These are phyloP conservation scores for Aspergillus bridgeri DNA, from an alignment of 495 filamentous ascomycete species.

Conservation along the genomic window DNA sequence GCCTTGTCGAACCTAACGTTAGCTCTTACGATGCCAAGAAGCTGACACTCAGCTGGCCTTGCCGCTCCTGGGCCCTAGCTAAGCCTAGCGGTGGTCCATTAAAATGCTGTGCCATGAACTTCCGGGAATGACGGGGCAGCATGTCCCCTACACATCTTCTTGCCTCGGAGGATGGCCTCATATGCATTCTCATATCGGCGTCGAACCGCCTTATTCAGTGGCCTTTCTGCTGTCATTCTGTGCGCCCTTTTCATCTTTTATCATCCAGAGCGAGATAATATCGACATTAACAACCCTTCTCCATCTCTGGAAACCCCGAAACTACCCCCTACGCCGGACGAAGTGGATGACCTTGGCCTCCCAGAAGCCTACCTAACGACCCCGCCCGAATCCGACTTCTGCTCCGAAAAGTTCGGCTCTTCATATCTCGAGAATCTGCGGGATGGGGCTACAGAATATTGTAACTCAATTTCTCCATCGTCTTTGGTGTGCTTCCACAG, in stretches of 20 bases:
- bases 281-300: background rate
- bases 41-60: too few species aligned
- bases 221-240: background rate
- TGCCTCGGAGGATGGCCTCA: background rate
- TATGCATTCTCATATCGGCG: background rate
- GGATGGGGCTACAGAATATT: background rate
- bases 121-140: background rate
- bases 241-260: background rate
- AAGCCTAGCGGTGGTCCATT: background rate
- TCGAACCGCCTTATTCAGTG: background rate
- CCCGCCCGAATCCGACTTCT: background rate
- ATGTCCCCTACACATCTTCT: background rate
- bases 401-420: background rate
- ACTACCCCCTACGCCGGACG: background rate
- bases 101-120: background rate
- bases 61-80: background rate
- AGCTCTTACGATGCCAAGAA: background rate
- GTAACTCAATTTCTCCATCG: background rate
- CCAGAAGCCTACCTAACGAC: background rate
- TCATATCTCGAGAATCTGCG: conserved; percentile 3
- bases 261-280: background rate
- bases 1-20: background rate
- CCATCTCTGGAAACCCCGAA: background rate
- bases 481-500: conserved; percentile 25
- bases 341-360: background rate